Percentiles rank a stretch among this genome's conserved stretches.
Conservation (phyloP, 2,329 filamentous ascomycete species). For the Sporothrix schenckii region DNA sequence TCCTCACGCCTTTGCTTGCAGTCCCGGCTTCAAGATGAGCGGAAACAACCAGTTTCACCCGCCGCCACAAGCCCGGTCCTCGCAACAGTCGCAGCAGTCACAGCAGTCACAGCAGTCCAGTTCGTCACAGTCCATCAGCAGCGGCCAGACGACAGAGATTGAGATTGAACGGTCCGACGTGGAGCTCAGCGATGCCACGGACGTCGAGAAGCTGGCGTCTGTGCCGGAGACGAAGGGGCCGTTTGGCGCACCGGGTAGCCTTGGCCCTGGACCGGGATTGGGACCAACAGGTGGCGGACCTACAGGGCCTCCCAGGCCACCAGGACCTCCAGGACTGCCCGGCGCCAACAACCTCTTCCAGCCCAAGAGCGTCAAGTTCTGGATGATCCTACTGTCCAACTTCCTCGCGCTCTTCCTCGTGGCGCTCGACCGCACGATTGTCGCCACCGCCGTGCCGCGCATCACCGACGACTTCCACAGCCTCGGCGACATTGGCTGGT, state of each 20-base stretch:
- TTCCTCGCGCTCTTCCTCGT: conserved; percentile 47
- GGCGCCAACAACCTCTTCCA: conserved; percentile 49
- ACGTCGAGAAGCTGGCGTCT: conserved; percentile 39
- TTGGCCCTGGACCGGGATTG: not conserved
- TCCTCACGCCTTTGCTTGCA: not conserved
- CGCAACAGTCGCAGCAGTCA: not conserved
- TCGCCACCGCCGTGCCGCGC: conserved; percentile 38
- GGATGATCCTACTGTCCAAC: conserved; percentile 58
- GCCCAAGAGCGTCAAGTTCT: conserved; percentile 58
- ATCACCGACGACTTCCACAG: conserved; percentile 36
- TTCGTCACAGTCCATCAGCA: conserved; percentile 32
- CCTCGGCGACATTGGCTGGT: conserved; percentile 36
- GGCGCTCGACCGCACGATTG: conserved; percentile 42
- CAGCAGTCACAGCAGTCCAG: conserved; percentile 5
- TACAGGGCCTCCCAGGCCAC: not conserved
- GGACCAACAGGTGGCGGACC: not conserved
- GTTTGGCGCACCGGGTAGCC: conserved; percentile 19
- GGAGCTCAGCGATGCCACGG: conserved; percentile 35
- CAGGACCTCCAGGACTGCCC: not conserved
- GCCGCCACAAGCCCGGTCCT: conserved; percentile 23
- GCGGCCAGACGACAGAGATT: conserved; percentile 32
- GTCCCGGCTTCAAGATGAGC: not conserved
- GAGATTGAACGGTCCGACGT: conserved; percentile 32
- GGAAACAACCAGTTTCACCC: not conserved
- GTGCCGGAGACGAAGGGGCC: conserved; percentile 25